Base-by-base conservation (phyloP, 768 basidiomycete species). In the Strobilomyces echinocephalus region DNA sequence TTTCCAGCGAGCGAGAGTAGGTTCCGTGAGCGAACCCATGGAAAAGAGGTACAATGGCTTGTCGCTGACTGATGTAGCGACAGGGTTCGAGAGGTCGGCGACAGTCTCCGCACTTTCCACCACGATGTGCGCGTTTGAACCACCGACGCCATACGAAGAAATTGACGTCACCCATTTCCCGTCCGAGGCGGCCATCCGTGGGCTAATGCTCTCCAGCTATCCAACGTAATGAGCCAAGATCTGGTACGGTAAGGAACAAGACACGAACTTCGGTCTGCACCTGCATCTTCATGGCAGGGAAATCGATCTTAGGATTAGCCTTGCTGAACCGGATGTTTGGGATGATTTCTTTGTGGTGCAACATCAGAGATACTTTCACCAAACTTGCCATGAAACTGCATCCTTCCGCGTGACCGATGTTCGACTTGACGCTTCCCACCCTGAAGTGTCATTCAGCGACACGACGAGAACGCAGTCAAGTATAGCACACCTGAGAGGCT, bases 311-410 rank as follows among this genome's bases (percentile, higher is more conserved):
- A 1, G 65, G 59, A 36, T 66, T 66, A 8, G 65, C 65, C 51
- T 64, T 64, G 2, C 28, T 55, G 54, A 67, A 66, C 21, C 63
- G 65, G 21, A 66, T 64, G 47, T 66, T 66, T 5, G 65, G 63
- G 20, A 66, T 60, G 34, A 66, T 55, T 40, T 66, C 65, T 31
- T 66, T 66, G 54, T 67, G 54, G 39, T 67, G 65, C 44, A 66
- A 36, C 65, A 72, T 70, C 60, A 71, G 31, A 41, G 64, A 60
- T 4, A 70, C 67, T 54, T 71, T 70, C 31, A 69, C 60, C 34
- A 72, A 52, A 61, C 71, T 71, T 3, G 68, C 70, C 14, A 72
- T 49, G 61, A 72, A 72, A 26, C 59, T 67, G 55, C 63, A 71
- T 53, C 63, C 68, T 53, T 59, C 69, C 1, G 63, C 48, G 52